Conservation (phyloP, 441 rosid species). For the Populus hybrid region DNA sequence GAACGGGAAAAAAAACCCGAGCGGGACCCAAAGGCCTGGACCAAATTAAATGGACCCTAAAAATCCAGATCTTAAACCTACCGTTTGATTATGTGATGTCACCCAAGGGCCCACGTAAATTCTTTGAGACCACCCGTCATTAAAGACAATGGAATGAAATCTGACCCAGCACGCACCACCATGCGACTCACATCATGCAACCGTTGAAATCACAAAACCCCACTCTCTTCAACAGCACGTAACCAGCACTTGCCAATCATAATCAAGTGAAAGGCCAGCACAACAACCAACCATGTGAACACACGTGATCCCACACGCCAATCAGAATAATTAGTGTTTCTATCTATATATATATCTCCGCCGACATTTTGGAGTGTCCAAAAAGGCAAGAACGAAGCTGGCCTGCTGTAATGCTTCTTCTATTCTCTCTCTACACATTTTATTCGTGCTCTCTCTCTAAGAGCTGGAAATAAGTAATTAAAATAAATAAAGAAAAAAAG, state of each 20-base stretch:
- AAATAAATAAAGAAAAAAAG: neutral
- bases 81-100: conserved; percentile 2
- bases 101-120: conserved; percentile 1
- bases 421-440: neutral
- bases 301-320: neutral
- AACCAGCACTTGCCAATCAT: neutral
- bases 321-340: neutral
- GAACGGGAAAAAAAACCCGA: neutral
- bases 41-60: neutral
- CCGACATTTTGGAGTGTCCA: conserved; percentile 26
- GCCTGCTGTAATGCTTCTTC: neutral
- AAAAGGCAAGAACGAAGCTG: neutral
- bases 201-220: neutral
- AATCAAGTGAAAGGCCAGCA: too few relatives aligned
- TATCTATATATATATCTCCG: neutral
- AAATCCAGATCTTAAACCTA: neutral
- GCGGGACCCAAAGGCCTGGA: neutral
- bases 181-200: neutral
- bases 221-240: neutral
- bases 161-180: conserved; percentile 15
- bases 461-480: neutral
- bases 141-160: neutral
- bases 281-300: neutral
- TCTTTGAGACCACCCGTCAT: neutral
- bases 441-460: neutral